Evolutionary conservation across 129 eudicot genomes (phyloP), one percentile per base, ranked within the genome.

Genomic region (Smallanthus sonchifolius): DNA sequence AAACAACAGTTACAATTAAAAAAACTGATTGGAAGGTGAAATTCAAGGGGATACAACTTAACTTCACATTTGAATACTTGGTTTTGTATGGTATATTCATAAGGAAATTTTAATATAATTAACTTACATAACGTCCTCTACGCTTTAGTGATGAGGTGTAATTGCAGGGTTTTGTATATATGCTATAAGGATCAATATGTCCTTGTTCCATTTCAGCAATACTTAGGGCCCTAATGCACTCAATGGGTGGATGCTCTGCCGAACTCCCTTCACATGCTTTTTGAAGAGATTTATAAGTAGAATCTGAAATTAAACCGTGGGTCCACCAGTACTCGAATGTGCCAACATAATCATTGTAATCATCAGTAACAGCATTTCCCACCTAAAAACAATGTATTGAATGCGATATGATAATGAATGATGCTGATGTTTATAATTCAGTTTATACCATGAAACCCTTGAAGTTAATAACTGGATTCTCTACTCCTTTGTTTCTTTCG

Each of bases 271-370:
- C 86, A 83, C 99, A 95, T 52, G 92, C 44, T 20, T 45, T 20
- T 61, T 75, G 86, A 9, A 95, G 89, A 68, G 40, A 40, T 75
- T 89, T 91, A 81, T 91, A 95, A 42, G 99, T 95, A 20, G 96
- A 74, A 84, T 95, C 97, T 32, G 99, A 95, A 69, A 95, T 91
- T 17, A 95, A 75, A 65, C 96, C 99, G 9, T 88, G 97, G 56
- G 96, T 88, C 99, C 99, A 95, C 99, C 97, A 91, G 74, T 95
- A 91, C 90, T 95, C 96, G 77, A 95, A 95, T 56, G 97, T 91
- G 78, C 99, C 99, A 57, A 95, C 73, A 55, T 78, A 87, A 84
- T 95, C 99, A 83, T 89, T 85, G 84, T 83, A 89, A 88, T 95
- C 99, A 81, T 95, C 99, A 56, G 89, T 95, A 28, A 95, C 97